Evolutionary conservation across 495 filamentous ascomycete genomes (phyloP), one percentile per base, ranked within the genome.

Genomic region (Penicillium coprophilum): DNA sequence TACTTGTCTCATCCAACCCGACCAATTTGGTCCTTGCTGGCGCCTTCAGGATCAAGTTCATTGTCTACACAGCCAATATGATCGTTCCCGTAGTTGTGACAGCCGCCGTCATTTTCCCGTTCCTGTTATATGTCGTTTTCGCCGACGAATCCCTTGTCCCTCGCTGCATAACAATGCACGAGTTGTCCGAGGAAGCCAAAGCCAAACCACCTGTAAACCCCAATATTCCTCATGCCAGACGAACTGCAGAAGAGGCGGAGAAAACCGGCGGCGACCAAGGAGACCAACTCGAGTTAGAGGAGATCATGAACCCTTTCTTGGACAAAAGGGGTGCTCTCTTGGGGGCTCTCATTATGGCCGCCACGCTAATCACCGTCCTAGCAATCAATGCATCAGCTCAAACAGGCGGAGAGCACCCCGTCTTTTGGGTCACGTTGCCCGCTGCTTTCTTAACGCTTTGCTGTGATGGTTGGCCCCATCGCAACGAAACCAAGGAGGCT

Each of bases 1-100:
- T 87, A 50, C 73, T 88, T 24, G 85, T 88, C 6, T 87, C 85
- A 2, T 87, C 85, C 8, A 88, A 88, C 53, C 85, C 85, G 3
- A 88, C 85, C 9, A 88, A 88, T 53, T 80, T 88, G 7, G 85
- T 88, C n/a, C 77, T 88, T 2, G 82, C 85, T 7, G 84, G 84
- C 4, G 85, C 85, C 21, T 88, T 87, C 65, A 56, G 80, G 3
- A 85, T 88, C 69, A 84, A 74, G 53, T 88, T 87, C 66, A 79
- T 88, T 61, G 67, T 79, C 24, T 88, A 87, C 67, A 88, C 85
- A 0, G 84, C 80, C 30, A 85, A 87, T 57, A 86, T 87, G 79
- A 84, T 88, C 38, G 83, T 88, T 1, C 85, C 85, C 9, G 83
- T 85, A 34, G 67, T 87, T 47, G 71, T 79, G 21, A 87, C 85